Percentiles rank a stretch among this genome's conserved stretches.
These are phyloP conservation scores for Umbelopsis isabellina DNA, from an alignment of 192 early-diverging fungal genomes.

Conservation along the genomic window DNA sequence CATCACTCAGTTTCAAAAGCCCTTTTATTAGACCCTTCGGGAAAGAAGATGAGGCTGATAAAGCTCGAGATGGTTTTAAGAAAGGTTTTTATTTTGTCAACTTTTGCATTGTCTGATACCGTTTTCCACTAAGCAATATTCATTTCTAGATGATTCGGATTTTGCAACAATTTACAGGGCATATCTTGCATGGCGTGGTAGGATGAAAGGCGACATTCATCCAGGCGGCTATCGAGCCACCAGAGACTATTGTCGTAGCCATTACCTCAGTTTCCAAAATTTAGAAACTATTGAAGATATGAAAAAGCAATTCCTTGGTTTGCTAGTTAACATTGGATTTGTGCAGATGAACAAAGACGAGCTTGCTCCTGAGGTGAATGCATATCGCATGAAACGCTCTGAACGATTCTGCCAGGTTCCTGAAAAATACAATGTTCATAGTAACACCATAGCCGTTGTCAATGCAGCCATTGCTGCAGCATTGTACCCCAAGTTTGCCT, in stretches of 20 bases:
- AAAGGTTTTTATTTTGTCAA: constrained; percentile 26
- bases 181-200: constrained; percentile 49
- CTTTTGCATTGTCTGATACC: too few species aligned
- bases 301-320: constrained; percentile 55
- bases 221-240: constrained; percentile 9
- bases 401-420: constrained; percentile 44
- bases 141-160: constrained; percentile 44
- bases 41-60: constrained; percentile 52
- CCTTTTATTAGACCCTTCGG: constrained; percentile 55
- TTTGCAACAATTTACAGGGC: constrained; percentile 57
- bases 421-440: constrained; percentile 43
- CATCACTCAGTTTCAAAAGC: constrained; percentile 50
- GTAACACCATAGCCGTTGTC: constrained; percentile 53
- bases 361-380: constrained; percentile 9
- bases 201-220: background rate
- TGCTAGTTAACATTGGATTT: constrained; percentile 56
- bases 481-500: constrained; percentile 79
- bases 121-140: background rate
- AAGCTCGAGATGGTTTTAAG: constrained; percentile 43
- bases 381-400: constrained; percentile 21
- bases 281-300: constrained; percentile 60
- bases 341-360: constrained; percentile 40
- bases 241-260: constrained; percentile 45
- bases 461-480: constrained; percentile 81
- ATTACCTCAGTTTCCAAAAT: constrained; percentile 57